Evolutionary conservation across 805 yeast genomes (phyloP), one percentile per base, ranked within the genome.

Genomic region (Yarrowia hollandica): DNA sequence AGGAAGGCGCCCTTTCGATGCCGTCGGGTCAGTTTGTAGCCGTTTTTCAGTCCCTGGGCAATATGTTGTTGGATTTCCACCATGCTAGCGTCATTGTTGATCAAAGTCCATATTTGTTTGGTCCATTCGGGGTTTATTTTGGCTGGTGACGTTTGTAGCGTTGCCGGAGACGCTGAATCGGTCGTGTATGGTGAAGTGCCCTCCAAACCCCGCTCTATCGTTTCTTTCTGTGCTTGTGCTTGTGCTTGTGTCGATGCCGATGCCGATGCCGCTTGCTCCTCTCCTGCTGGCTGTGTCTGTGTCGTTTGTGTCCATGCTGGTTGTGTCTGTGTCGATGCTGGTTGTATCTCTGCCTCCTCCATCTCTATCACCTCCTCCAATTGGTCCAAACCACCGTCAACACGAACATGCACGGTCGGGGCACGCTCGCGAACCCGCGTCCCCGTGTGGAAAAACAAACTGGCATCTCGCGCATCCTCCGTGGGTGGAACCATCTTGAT

Each of bases 401-500:
- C n/a, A 3, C 19, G 18, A 5, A 44, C 35, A 5, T 30, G 52
- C 4, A 44, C 52, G 26, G 35, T 30, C 10, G 52, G 52, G 4
- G 52, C 35, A 4, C 23, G 23, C 5, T 19, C 35, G 3, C 52
- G 26, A 28, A 11, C 25, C 6, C 21, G 5, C 8, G 11, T 7
- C 15, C 39, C 39, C 12, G 39, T 31, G 31, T 33, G 39, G 30
- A 48, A 48, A 48, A 48, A 48, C 21, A 48, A 15, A 22, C 23
- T 15, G 31, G 55, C 55, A 2, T 31, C 55, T 12, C 39, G 39
- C 3, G 14, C 37, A n/a, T 28, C 15, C 22, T 33, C 39, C n/a
- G 22, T 5, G 15, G 55, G 39, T 6, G 55, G 55, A 15, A 30
- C 55, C 30, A 48, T 48, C 31, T 33, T 31, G 9, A 48, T 48